Conservation (phyloP, 2,329 filamentous ascomycete species). For the Aspergillus pseudotamarii region DNA sequence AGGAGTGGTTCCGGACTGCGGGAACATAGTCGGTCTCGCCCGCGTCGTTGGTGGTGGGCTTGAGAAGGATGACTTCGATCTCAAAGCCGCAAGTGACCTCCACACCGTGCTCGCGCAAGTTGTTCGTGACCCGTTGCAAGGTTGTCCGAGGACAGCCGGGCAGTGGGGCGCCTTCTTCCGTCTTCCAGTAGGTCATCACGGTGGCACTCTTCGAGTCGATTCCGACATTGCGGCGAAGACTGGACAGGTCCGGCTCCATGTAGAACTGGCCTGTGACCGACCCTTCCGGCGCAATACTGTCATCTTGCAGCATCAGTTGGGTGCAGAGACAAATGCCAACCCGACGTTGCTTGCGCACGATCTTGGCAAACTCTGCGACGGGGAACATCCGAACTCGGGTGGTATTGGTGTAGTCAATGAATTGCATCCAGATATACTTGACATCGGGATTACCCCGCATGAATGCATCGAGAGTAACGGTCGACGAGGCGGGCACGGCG, state of each 20-base stretch:
- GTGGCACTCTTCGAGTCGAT: conserved; percentile 62
- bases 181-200: conserved; percentile 67
- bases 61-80: conserved; percentile 75
- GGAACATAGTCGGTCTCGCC: conserved; percentile 45
- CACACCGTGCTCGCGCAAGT: conserved; percentile 57
- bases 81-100: conserved; percentile 75
- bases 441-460: conserved; percentile 53
- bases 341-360: conserved; percentile 50
- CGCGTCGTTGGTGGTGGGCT: conserved; percentile 41
- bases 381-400: conserved; percentile 70
- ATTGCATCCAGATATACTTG: conserved; percentile 74
- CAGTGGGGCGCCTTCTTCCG: conserved; percentile 56
- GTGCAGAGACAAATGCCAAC: conserved; percentile 67
- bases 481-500: conserved; percentile 10
- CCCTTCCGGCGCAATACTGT: conserved; percentile 56
- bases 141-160: conserved; percentile 67
- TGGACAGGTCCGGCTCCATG: conserved; percentile 67
- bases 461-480: conserved; percentile 48
- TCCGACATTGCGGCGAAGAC: conserved; percentile 61
- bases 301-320: conserved; percentile 69
- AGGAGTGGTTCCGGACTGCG: conserved; percentile 67
- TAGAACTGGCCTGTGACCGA: conserved; percentile 66
- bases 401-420: conserved; percentile 76
- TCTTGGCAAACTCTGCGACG: conserved; percentile 56
- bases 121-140: conserved; percentile 58